Evolutionary conservation across 2,329 filamentous ascomycete genomes (phyloP).

Genomic region (Aspergillus udagawae): DNA sequence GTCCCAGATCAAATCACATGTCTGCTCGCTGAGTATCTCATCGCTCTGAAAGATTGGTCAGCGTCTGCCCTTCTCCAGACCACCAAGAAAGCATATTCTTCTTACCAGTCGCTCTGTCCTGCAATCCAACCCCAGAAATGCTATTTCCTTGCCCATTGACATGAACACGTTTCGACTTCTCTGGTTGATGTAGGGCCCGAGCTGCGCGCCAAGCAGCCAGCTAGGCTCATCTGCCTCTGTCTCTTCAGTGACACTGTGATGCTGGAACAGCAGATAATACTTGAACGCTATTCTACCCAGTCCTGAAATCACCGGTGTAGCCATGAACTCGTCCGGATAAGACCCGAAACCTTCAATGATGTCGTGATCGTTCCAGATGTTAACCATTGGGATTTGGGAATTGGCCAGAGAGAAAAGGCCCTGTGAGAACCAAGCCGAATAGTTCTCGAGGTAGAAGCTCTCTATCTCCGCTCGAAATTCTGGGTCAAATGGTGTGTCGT

Average conservation of each 20-base stretch:
- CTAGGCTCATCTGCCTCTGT: conserved; percentile 80
- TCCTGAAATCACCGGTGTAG: conserved; percentile 81
- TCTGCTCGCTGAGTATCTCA: conserved; percentile 73
- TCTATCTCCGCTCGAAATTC: conserved; percentile 89
- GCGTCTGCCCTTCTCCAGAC: conserved; percentile 1
- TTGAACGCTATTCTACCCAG: conserved; percentile 92
- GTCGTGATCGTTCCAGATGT: conserved; percentile 95
- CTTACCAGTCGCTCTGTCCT: conserved; percentile 76
- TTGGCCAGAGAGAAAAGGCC: conserved; percentile 90
- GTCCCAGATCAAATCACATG: conserved; percentile 83
- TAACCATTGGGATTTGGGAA: conserved; percentile 95
- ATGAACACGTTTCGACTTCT: conserved; percentile 82
- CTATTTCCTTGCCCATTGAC: conserved; percentile 71
- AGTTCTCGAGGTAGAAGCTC: conserved; percentile 79
- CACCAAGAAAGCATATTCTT: background rate
- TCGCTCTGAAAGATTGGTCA: conserved; percentile 50
- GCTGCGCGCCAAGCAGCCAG: conserved; percentile 75
- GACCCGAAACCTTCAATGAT: conserved; percentile 90
- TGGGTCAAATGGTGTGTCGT: conserved; percentile 68
- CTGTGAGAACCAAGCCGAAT: conserved; percentile 93
- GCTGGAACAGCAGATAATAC: conserved; percentile 98
- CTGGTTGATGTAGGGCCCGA: conserved; percentile 88
- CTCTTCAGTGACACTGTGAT: conserved; percentile 81
- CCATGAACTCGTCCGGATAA: conserved; percentile 89
- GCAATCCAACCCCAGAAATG: conserved; percentile 83